A percentile compares a stretch with the other conserved stretches of the same genome.
Conservation (phyloP, 2,329 filamentous ascomycete species). For the Aureobasidium sp. region DNA sequence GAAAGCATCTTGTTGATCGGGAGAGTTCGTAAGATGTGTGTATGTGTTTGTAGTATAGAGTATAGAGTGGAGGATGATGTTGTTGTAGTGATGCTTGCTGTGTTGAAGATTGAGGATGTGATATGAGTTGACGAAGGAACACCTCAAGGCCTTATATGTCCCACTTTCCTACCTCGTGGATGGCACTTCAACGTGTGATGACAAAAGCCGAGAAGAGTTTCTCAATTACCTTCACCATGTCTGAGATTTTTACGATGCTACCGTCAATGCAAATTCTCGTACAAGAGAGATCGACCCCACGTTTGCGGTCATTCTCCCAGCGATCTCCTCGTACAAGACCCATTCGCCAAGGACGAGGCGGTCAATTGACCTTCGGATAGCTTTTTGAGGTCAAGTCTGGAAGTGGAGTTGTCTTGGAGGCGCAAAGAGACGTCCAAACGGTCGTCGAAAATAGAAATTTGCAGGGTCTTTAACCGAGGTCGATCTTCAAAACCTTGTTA, state of each 20-base stretch:
- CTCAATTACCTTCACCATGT: not conserved
- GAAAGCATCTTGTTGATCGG: not conserved
- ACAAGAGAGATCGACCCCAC: not conserved
- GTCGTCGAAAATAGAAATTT: slow-evolving; percentile 5
- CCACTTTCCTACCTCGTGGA: not conserved
- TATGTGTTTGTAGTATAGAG: not conserved
- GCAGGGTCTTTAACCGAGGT: not conserved
- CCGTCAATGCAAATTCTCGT: not conserved
- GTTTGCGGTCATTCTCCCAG: not conserved
- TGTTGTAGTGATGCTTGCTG: not conserved
- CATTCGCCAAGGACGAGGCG: not conserved
- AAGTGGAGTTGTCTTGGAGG: not conserved
- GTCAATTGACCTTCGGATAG: not conserved
- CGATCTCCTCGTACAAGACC: not conserved
- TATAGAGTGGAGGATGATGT: not conserved
- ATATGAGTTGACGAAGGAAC: not conserved
- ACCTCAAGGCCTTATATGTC: not conserved
- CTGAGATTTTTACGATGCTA: not conserved
- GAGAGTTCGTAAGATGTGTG: not conserved
- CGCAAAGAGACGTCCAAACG: not conserved
- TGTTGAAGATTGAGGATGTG: not conserved
- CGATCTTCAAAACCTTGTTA: not conserved
- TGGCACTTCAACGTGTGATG: not conserved
- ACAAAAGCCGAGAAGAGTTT: not conserved
- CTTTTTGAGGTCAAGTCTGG: not conserved